Evolutionary conservation across 345 rosid genomes (phyloP).

Genomic region (Eucalyptus paniculata): DNA sequence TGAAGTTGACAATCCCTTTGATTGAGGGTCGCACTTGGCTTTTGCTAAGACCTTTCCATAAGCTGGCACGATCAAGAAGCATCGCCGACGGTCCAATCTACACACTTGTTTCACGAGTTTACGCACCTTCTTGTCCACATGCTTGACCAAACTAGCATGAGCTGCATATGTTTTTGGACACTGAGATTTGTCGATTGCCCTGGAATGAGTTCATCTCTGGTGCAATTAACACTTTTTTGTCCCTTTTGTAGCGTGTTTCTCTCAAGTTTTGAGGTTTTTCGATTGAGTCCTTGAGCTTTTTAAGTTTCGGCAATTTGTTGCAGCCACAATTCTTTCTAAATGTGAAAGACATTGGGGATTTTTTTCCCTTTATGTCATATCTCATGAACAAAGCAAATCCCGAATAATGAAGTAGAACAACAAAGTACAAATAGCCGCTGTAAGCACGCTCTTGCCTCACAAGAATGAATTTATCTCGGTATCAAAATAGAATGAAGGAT

Average conservation of each 20-base stretch:
- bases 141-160: background rate
- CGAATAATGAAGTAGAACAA: background rate
- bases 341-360: background rate
- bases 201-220: background rate
- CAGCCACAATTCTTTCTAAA: background rate
- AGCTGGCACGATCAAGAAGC: background rate
- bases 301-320: background rate
- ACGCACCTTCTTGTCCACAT: background rate
- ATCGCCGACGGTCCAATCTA: background rate
- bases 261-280: background rate
- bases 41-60: background rate
- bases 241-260: background rate
- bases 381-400: background rate
- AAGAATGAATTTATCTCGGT: background rate
- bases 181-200: background rate
- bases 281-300: background rate
- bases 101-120: background rate
- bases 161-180: background rate
- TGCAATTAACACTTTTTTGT: background rate
- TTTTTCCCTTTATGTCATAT: background rate
- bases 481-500: background rate
- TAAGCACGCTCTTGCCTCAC: background rate
- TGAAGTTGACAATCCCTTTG: background rate
- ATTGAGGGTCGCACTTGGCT: background rate
- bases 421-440: accelerated